phyloP scores from a whole-genome alignment of 2,329 filamentous ascomycete species.

The Aureobasidium sp. region DNA sequence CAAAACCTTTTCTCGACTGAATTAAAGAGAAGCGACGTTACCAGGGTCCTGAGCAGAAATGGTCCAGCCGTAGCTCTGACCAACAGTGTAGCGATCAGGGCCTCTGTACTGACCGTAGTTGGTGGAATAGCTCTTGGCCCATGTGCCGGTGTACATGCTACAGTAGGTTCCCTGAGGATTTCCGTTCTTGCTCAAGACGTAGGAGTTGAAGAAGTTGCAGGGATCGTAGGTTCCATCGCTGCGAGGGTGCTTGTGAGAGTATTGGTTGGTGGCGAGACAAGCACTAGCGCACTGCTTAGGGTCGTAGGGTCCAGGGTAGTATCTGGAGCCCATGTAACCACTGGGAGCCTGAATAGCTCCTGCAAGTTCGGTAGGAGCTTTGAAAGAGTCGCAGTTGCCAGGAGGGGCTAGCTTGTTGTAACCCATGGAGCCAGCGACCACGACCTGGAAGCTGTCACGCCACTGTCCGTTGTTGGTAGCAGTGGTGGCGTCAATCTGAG shows the following conservation, averaged over 20 bases:
- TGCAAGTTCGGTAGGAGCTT: slow-evolving; percentile 31
- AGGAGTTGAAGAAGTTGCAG: slow-evolving; percentile 41
- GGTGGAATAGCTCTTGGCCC: slow-evolving; percentile 27
- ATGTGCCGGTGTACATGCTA: slow-evolving; percentile 36
- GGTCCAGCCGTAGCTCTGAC: slow-evolving; percentile 23
- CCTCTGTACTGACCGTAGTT: slow-evolving; percentile 27
- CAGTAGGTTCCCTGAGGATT: slow-evolving; percentile 42
- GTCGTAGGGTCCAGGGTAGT: slow-evolving; percentile 25
- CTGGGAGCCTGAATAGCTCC: slow-evolving; percentile 40
- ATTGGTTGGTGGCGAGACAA: slow-evolving; percentile 28
- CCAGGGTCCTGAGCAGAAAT: too few species aligned
- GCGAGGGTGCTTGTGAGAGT: slow-evolving; percentile 30
- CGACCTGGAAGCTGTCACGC: slow-evolving; percentile 40
- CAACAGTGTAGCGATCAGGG: slow-evolving; percentile 22
- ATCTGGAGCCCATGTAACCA: slow-evolving; percentile 26
- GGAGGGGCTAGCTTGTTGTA: slow-evolving; percentile 30
- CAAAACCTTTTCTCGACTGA: too few species aligned
- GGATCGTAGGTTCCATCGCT: slow-evolving; percentile 24
- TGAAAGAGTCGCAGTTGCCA: slow-evolving; percentile 24
- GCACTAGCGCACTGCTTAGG: slow-evolving; percentile 29
- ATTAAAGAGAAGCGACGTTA: too few species aligned
- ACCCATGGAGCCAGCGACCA: slow-evolving; percentile 49
- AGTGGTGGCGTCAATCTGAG: slow-evolving; percentile 29
- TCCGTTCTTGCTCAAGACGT: slow-evolving; percentile 43
- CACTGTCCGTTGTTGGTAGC: slow-evolving; percentile 40